Evolutionary conservation across 306 rosid genomes (phyloP), one percentile per base, ranked within the genome.

Genomic region (Dryas drummondii): DNA sequence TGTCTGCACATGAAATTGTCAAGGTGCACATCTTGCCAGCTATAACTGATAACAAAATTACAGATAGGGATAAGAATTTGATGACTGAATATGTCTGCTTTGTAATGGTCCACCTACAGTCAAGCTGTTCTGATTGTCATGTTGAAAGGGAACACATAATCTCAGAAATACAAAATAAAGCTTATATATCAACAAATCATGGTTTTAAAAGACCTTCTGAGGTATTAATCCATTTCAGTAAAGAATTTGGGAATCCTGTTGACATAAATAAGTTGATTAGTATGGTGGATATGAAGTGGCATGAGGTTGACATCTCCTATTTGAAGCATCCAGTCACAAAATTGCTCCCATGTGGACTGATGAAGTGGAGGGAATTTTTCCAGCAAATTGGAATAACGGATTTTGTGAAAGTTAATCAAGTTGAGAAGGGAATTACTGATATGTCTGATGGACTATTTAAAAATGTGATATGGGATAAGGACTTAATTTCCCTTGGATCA

Each of bases 1-100:
- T 94, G 87, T 94, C 97, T 81, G 91, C 84, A 10, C 98, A 94
- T 81, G 98, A 90, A 78, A 89, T 94, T 84, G 83, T 94, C 65
- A 91, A 88, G 85, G 83, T 83, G 72, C 96, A 94, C 76, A 86
- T 94, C 85, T 81, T 94, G 76, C 96, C 97, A 58, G 86, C 90
- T 49, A 61, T 94, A 62, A 84, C 90, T 54, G 84, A 83, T 48
- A 79, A 76, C 53, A 76, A 69, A 69, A 78, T 84, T 79, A 71
- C 74, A 72, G 70, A 74, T 63, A 55, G 72, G 68, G 81, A 87
- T 75, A 76, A 58, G 66, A 68, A 74, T 79, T 78, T 91, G 87
- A 87, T 91, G 96, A 80, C 84, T 14, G 98, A 91, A 79, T 94
- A 91, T 87, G 76, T 87, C 59, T 91, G 97, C 78, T 91, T 91